Percentiles rank a stretch among this genome's conserved stretches.
Conservation (phyloP, 2,329 filamentous ascomycete genomes). For the Colletotrichum australisinense region DNA sequence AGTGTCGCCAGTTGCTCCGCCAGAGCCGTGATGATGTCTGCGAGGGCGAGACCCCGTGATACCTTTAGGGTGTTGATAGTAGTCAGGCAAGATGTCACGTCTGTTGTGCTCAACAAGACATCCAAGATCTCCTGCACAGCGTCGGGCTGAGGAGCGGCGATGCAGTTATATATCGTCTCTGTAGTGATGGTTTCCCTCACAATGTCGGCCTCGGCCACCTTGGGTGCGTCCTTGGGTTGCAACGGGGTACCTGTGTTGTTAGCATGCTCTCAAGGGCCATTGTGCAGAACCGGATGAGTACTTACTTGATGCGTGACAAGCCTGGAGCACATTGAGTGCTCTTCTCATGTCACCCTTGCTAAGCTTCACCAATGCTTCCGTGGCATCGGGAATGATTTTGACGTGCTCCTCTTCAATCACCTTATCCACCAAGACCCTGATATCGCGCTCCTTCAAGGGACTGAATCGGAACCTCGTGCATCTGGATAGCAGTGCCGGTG, state of each 20-base stretch:
- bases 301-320: conserved; percentile 92
- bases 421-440: conserved; percentile 85
- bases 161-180: conserved; percentile 96
- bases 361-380: conserved; percentile 84
- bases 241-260: conserved; percentile 72
- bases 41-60: conserved; percentile 86
- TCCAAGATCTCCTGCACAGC: conserved; percentile 88
- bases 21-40: conserved; percentile 90
- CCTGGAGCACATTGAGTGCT: conserved; percentile 94
- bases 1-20: conserved; percentile 85
- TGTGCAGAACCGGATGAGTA: background rate
- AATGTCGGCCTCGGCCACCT: conserved; percentile 72
- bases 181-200: conserved; percentile 85
- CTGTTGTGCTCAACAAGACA: conserved; percentile 84
- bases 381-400: conserved; percentile 83
- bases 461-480: conserved; percentile 97
- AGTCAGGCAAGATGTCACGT: conserved; percentile 89
- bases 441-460: conserved; percentile 89
- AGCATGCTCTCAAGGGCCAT: background rate
- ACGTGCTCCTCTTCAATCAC: conserved; percentile 90
- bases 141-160: conserved; percentile 91
- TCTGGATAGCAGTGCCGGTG: conserved; percentile 88
- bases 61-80: conserved; percentile 91
- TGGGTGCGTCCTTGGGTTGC: conserved; percentile 68
- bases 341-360: conserved; percentile 97